phyloP scores from a whole-genome alignment of 2,329 filamentous ascomycete species.

The Westerdykella sp. region DNA sequence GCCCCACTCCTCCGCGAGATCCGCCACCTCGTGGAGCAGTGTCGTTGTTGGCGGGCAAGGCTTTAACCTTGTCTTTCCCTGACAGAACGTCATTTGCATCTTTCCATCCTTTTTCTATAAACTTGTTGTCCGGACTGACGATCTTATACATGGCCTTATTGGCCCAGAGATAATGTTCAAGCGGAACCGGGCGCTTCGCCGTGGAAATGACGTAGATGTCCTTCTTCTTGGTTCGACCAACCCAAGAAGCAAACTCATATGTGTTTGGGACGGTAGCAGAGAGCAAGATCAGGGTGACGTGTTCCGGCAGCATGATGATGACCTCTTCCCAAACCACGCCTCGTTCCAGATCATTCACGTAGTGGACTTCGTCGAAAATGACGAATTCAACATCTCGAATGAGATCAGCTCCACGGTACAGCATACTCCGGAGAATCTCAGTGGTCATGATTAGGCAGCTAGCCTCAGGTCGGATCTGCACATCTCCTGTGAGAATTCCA shows the following conservation, averaged over 20 bases:
- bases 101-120: constrained; percentile 91
- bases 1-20: constrained; percentile 40
- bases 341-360: constrained; percentile 92
- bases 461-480: constrained; percentile 94
- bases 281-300: constrained; percentile 89
- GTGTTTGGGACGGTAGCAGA: constrained; percentile 98
- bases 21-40: constrained; percentile 46
- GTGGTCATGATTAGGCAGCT: constrained; percentile 99
- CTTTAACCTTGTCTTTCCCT: constrained; percentile 71
- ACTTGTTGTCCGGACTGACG: constrained; percentile 85
- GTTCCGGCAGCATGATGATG: constrained; percentile 98
- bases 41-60: constrained; percentile 48
- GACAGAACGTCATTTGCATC: constrained; percentile 77
- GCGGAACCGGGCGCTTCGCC: constrained; percentile 83
- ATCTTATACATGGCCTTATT: constrained; percentile 91
- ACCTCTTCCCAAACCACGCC: constrained; percentile 99
- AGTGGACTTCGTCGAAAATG: constrained; percentile 98
- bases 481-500: constrained; percentile 92
- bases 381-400: constrained; percentile 98
- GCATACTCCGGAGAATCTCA: constrained; percentile 95
- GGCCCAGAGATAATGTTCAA: constrained; percentile 96
- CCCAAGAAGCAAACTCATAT: constrained; percentile 96
- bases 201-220: constrained; percentile 99
- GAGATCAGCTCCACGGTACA: constrained; percentile 90
- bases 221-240: constrained; percentile 95